Conservation (phyloP, 805 yeast species). For the Teunomyces stri region DNA sequence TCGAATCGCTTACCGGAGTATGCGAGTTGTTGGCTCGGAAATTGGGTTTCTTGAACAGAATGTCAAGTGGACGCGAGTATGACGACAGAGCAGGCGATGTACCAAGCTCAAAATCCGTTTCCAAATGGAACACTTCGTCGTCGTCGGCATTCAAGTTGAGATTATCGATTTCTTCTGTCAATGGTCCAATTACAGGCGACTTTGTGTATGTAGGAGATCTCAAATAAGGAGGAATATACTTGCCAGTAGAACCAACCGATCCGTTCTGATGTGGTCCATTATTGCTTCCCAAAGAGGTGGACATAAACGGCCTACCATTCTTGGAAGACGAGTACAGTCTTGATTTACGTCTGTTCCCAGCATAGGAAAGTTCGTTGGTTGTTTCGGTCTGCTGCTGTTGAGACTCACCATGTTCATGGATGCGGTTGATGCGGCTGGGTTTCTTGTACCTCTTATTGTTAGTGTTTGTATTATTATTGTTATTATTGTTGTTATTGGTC, state of each 20-base stretch:
- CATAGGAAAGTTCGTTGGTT: background rate
- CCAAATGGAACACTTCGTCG: slow-evolving; percentile 42
- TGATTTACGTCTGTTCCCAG: slow-evolving; percentile 9
- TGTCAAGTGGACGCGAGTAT: slow-evolving; percentile 5
- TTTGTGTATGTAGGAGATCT: slow-evolving; percentile 34
- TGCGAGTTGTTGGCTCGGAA: slow-evolving; percentile 8
- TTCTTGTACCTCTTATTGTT: slow-evolving; percentile 16
- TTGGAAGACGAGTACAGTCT: slow-evolving; percentile 12
- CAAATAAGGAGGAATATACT: slow-evolving; percentile 43
- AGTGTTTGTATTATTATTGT: slow-evolving; percentile 15
- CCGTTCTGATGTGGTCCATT: background rate
- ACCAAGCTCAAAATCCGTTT: slow-evolving; percentile 34
- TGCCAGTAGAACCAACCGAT: slow-evolving; percentile 20
- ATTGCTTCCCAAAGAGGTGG: background rate
- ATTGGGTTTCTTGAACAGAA: slow-evolving; percentile 14
- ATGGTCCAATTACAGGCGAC: slow-evolving; percentile 33
- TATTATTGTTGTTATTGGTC: slow-evolving; percentile 10
- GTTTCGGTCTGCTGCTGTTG: background rate
- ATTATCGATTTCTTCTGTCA: slow-evolving; percentile 37
- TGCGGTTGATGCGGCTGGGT: slow-evolving; percentile 2
- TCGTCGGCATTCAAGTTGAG: slow-evolving; percentile 24
- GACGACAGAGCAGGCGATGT: background rate
- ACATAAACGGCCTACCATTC: background rate
- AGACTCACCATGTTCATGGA: slow-evolving; percentile 1
- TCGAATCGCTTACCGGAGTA: slow-evolving; percentile 6